A percentile compares a stretch with the other conserved stretches of the same genome.
Evolutionary conservation across 1,284 basidiomycete species (phyloP).

Genomic region (Malassezia psittaci): DNA sequence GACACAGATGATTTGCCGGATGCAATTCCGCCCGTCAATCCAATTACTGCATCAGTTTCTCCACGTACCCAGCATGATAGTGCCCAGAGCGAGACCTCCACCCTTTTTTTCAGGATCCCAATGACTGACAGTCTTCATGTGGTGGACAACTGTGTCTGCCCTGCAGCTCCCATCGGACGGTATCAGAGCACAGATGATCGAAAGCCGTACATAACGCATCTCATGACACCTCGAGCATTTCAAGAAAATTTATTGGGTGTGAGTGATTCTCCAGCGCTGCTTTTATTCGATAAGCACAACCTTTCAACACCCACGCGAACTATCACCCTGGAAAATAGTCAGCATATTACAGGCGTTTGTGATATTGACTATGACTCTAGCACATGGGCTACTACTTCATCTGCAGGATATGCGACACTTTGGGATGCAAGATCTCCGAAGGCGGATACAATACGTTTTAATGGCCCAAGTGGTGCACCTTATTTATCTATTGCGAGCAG

Average conservation of each 20-base stretch:
- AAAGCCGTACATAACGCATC: constrained; percentile 25
- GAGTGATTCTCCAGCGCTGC: constrained; percentile 23
- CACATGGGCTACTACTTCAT: constrained; percentile 19
- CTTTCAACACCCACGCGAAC: constrained; percentile 17
- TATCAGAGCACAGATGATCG: background rate
- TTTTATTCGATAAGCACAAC: constrained; percentile 26
- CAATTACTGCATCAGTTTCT: constrained; percentile 60
- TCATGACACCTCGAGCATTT: constrained; percentile 23
- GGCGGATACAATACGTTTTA: constrained; percentile 18
- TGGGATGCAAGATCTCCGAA: constrained; percentile 24
- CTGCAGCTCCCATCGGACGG: background rate
- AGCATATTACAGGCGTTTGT: constrained; percentile 22
- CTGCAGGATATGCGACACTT: constrained; percentile 19
- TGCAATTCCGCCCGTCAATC: constrained; percentile 90
- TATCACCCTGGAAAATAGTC: constrained; percentile 11
- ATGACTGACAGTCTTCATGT: constrained; percentile 5
- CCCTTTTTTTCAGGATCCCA: background rate
- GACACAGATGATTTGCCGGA: constrained; percentile 55
- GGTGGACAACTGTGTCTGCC: background rate
- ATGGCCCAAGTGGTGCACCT: constrained; percentile 22
- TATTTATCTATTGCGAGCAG: constrained; percentile 21
- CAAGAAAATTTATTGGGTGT: constrained; percentile 23
- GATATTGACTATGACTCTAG: constrained; percentile 1
- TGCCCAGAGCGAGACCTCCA: background rate
- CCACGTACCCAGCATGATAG: constrained; percentile 15